Evolutionary conservation across 257 asterid genomes (phyloP).

Genomic region (Fraxinus pennsylvanica): DNA sequence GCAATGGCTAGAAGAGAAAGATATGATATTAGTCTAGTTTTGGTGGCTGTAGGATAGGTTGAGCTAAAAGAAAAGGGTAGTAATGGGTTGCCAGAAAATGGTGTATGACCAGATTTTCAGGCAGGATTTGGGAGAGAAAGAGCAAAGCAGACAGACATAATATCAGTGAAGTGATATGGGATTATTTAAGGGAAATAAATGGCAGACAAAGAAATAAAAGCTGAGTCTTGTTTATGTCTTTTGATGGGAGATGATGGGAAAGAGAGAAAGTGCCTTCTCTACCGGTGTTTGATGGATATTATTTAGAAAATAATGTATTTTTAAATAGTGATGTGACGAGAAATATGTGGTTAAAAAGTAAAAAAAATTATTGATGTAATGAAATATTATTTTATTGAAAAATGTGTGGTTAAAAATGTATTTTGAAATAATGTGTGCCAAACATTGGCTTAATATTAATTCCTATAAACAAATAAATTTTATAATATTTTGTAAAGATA

Average conservation of each 20-base stretch:
- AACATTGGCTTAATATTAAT: not conserved
- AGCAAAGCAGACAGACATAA: conserved; percentile 8
- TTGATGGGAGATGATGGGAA: conserved; percentile 46
- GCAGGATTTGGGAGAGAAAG: conserved; percentile 28
- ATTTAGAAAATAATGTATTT: no score
- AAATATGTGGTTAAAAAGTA: no score
- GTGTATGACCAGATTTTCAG: conserved; percentile 36
- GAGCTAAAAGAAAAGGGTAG: conserved; percentile 2
- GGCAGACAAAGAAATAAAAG: conserved; percentile 89
- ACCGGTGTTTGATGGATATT: no score
- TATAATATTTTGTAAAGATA: no score
- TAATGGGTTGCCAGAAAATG: conserved; percentile 30
- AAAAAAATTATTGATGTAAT: no score
- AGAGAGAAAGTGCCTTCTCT: conserved; percentile 40
- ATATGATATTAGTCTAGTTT: not conserved
- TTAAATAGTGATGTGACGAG: no score
- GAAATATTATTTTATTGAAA: no score
- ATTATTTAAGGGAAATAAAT: conserved; percentile 54
- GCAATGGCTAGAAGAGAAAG: not conserved
- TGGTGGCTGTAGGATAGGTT: conserved; percentile 13
- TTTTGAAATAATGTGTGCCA: no score
- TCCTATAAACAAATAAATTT: no score
- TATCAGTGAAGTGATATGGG: conserved; percentile 38
- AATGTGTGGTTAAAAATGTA: no score
- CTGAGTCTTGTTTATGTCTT: conserved; percentile 45